Evolutionary conservation across 768 basidiomycete species (phyloP).

Genomic region (Agrocybe pediades): DNA sequence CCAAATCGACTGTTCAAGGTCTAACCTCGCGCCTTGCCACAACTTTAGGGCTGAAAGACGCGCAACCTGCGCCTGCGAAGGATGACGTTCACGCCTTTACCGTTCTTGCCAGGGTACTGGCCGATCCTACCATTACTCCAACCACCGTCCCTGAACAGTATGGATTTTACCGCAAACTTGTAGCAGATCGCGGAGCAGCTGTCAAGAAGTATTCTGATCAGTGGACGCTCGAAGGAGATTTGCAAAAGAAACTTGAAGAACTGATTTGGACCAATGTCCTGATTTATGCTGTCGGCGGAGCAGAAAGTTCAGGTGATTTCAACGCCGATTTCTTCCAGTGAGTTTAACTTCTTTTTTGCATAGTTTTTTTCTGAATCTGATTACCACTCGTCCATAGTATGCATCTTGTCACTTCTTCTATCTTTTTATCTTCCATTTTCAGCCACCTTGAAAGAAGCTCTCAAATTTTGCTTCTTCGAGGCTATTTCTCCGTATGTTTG

Average conservation of each 20-base stretch:
- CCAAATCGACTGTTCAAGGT: background rate
- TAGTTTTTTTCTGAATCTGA: background rate
- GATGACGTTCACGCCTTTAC: slow-evolving; percentile 18
- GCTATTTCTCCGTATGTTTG: slow-evolving; percentile 50
- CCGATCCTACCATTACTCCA: slow-evolving; percentile 9
- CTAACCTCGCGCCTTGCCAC: slow-evolving; percentile 14
- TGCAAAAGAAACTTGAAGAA: slow-evolving; percentile 53
- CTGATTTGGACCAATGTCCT: slow-evolving; percentile 47
- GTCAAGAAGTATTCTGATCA: slow-evolving; percentile 30
- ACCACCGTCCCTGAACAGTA: slow-evolving; percentile 4
- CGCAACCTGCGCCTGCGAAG: background rate
- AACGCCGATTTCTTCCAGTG: slow-evolving; percentile 55
- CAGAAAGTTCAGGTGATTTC: slow-evolving; percentile 25
- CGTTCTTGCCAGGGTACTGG: slow-evolving; percentile 17
- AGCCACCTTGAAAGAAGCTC: slow-evolving; percentile 33
- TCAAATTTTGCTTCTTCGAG: slow-evolving; percentile 47
- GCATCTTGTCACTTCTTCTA: slow-evolving; percentile 58
- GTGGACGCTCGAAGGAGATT: slow-evolving; percentile 29
- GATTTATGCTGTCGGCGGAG: slow-evolving; percentile 42
- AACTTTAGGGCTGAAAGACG: slow-evolving; percentile 4
- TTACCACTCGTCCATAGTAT: slow-evolving; percentile 34
- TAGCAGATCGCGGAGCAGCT: slow-evolving; percentile 30
- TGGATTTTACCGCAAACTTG: slow-evolving; percentile 5
- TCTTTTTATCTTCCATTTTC: slow-evolving; percentile 51
- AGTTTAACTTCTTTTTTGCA: slow-evolving; percentile 12